phyloP scores from a whole-genome alignment of 306 rosid species.

The Trifolium repens region DNA sequence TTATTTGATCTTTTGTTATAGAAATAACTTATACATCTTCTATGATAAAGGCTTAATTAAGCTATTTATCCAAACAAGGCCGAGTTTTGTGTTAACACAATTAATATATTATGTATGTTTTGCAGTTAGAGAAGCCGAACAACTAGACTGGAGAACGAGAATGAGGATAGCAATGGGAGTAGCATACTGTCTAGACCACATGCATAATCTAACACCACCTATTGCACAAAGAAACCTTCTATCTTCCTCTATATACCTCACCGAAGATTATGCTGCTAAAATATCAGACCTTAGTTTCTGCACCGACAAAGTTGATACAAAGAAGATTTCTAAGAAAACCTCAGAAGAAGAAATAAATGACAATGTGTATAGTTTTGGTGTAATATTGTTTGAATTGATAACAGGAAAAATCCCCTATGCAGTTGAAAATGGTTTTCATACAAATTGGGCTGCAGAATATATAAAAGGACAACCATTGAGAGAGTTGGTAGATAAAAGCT shows the following conservation, averaged over 20 bases:
- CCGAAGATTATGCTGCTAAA: conserved; percentile 93
- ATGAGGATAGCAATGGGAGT: conserved; percentile 87
- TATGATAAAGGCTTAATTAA: no score
- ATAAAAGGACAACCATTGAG: conserved; percentile 57
- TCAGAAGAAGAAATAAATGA: conserved; percentile 47
- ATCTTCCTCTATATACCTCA: conserved; percentile 76
- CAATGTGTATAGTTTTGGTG: conserved; percentile 80
- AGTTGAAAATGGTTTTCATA: conserved; percentile 52
- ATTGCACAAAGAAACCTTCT: conserved; percentile 56
- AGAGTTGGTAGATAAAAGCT: conserved; percentile 74
- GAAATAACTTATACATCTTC: no score
- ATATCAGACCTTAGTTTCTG: conserved; percentile 76
- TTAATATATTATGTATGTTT: conserved; percentile 39
- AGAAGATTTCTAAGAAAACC: conserved; percentile 51
- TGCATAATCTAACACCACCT: conserved; percentile 80
- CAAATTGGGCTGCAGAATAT: conserved; percentile 70
- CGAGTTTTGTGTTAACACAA: conserved; percentile 12
- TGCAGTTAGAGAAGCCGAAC: conserved; percentile 90
- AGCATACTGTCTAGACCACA: conserved; percentile 85
- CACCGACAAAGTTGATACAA: conserved; percentile 55
- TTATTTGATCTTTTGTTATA: no score
- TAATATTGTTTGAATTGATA: conserved; percentile 75
- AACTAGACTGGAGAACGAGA: conserved; percentile 86
- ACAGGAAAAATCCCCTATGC: conserved; percentile 72
- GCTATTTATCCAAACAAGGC: not conserved